These are phyloP conservation scores for Golubevia sp. DNA, from an alignment of 1,284 basidiomycete genomes.

Conservation along the genomic window DNA sequence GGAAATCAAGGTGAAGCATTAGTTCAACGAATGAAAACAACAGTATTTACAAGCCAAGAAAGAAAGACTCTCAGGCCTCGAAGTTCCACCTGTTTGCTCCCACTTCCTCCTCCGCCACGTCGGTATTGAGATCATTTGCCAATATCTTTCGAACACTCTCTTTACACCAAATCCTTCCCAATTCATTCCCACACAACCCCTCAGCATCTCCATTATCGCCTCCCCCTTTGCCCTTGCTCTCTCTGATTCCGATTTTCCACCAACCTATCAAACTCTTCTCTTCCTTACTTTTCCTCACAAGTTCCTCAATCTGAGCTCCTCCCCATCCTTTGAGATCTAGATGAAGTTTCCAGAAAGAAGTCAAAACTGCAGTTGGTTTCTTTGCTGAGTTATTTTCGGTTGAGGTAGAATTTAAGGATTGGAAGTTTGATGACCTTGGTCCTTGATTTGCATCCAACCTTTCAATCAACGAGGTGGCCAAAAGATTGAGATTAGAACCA, in stretches of 20 bases:
- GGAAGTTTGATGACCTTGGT: conserved; percentile 19
- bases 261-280: conserved; percentile 30
- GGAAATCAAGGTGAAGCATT: no score
- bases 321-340: conserved; percentile 33
- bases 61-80: no score
- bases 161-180: conserved; percentile 36
- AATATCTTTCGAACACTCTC: conserved; percentile 37
- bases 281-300: conserved; percentile 20
- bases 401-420: conserved; percentile 5
- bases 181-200: conserved; percentile 28
- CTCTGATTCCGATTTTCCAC: conserved; percentile 33
- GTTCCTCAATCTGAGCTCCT: conserved; percentile 19
- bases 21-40: no score
- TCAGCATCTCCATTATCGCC: conserved; percentile 31
- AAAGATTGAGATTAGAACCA: conserved; percentile 19
- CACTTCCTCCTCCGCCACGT: no score
- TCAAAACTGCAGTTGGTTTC: conserved; percentile 32
- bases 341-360: conserved; percentile 39
- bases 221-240: conserved; percentile 16
- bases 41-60: no score
- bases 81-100: no score
- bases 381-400: conserved; percentile 8
- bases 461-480: conserved; percentile 29
- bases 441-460: conserved; percentile 35
- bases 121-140: conserved; percentile 2